Conservation (phyloP, 2,329 filamentous ascomycete genomes). For the Colletotrichum lini region DNA sequence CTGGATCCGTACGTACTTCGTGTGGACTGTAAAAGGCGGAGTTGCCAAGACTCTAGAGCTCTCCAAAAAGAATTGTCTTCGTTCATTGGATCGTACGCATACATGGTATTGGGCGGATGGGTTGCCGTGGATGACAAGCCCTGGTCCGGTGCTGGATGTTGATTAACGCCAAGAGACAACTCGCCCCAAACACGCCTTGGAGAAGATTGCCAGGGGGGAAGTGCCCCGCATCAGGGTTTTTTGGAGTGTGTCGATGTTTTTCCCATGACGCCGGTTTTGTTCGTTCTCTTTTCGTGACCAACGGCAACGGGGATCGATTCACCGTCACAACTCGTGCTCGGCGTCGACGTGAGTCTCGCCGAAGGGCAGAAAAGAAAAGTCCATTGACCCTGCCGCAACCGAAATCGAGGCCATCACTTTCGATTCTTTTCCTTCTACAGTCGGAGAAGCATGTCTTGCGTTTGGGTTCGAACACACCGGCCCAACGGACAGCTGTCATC, state of each 20-base stretch:
- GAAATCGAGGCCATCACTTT: neutral
- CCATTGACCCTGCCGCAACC: constrained; percentile 29
- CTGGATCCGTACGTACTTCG: neutral
- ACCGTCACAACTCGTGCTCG: constrained; percentile 4
- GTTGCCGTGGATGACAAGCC: constrained; percentile 31
- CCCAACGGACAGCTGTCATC: constrained; percentile 21
- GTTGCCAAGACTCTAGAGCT: constrained; percentile 28
- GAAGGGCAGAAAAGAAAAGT: neutral
- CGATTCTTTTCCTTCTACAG: no score
- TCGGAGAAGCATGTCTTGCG: no score
- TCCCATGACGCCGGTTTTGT: neutral
- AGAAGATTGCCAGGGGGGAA: constrained; percentile 25
- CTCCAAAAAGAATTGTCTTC: no score
- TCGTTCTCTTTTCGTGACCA: neutral
- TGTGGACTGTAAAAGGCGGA: constrained; percentile 32
- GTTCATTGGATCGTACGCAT: no score
- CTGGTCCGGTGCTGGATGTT: constrained; percentile 34
- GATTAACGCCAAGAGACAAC: constrained; percentile 34
- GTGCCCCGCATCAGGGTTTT: constrained; percentile 13
- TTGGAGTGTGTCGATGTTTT: neutral
- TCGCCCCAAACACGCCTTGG: constrained; percentile 7
- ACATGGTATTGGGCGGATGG: constrained; percentile 9
- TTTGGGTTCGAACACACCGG: no score
- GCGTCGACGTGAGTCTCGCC: neutral
- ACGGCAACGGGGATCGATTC: no score